These are phyloP conservation scores for Protomyces arabidopsidicola DNA, from an alignment of 1,139 yeast species.

Conservation along the genomic window DNA sequence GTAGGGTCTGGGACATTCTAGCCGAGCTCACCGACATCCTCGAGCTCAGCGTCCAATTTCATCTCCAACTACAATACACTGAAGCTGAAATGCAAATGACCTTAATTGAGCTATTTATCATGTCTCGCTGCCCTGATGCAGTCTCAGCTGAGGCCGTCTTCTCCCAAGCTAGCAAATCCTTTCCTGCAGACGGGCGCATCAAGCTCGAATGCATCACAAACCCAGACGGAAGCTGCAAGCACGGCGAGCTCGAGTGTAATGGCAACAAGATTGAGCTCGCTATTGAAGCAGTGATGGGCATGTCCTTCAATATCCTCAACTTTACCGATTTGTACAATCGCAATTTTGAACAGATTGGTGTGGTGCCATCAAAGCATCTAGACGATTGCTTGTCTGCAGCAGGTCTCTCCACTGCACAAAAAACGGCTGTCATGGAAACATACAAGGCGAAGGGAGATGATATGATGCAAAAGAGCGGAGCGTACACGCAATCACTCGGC, in stretches of 20 bases:
- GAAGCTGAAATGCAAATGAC: background rate
- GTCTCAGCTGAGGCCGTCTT: constrained; percentile 4
- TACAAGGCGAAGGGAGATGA: background rate
- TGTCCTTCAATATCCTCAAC: background rate
- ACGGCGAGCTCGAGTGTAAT: constrained; percentile 11
- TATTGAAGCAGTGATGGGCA: background rate
- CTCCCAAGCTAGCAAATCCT: background rate
- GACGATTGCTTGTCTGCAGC: background rate
- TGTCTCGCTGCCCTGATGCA: constrained; percentile 21
- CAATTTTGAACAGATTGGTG: constrained; percentile 3
- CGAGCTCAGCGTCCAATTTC: no score
- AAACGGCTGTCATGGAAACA: background rate
- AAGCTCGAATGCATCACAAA: constrained; percentile 13
- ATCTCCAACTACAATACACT: no score
- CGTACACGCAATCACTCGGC: background rate
- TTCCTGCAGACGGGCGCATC: background rate
- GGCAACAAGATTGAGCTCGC: constrained; percentile 13
- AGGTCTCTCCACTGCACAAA: background rate
- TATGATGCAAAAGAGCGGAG: constrained; percentile 1
- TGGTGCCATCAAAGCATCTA: constrained; percentile 1
- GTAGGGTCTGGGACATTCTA: no score
- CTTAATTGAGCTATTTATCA: constrained; percentile 13
- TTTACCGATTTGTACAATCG: background rate
- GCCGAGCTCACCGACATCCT: no score
- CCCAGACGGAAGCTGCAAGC: constrained; percentile 24